A percentile compares a stretch with the other conserved stretches of the same genome.
These are phyloP conservation scores for Hypoxylon sp. DNA, from an alignment of 2,329 filamentous ascomycete species.

Conservation along the genomic window DNA sequence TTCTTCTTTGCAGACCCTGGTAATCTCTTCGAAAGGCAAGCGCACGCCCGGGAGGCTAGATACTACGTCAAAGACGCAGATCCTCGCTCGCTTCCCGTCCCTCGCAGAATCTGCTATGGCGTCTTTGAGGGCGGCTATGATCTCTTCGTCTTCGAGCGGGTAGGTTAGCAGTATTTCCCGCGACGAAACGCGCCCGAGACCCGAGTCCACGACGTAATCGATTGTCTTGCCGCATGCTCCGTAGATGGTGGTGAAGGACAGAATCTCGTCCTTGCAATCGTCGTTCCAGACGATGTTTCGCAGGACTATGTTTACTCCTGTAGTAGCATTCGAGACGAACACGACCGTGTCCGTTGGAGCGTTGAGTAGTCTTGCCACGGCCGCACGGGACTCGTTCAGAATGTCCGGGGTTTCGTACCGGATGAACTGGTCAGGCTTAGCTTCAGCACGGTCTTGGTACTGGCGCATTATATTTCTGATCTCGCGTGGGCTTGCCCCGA, in stretches of 20 bases:
- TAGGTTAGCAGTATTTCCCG: constrained; percentile 72
- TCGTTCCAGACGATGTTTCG: constrained; percentile 76
- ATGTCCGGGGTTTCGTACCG: constrained; percentile 73
- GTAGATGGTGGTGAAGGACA: constrained; percentile 85
- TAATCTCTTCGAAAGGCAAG: constrained; percentile 81
- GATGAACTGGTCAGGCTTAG: constrained; percentile 80
- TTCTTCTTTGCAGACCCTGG: constrained; percentile 72
- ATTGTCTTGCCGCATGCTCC: constrained; percentile 81
- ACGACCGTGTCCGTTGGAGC: constrained; percentile 76
- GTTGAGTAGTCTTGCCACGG: constrained; percentile 75
- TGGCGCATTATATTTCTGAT: constrained; percentile 70
- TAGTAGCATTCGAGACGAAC: constrained; percentile 85
- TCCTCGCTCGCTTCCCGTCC: constrained; percentile 71
- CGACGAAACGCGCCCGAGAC: constrained; percentile 57
- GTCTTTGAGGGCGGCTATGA: constrained; percentile 71
- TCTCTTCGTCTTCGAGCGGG: constrained; percentile 76
- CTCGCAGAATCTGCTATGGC: constrained; percentile 66
- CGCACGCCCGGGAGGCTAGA: constrained; percentile 82
- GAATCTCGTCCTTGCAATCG: constrained; percentile 80
- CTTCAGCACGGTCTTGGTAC: constrained; percentile 77
- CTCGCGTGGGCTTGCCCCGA: constrained; percentile 77
- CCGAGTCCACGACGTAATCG: constrained; percentile 77
- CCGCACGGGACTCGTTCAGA: constrained; percentile 73
- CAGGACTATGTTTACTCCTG: constrained; percentile 82
- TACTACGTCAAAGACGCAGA: constrained; percentile 85